These are phyloP conservation scores for Scenedesmus sp. DNA, from an alignment of 163 green algal genomes.

Conservation along the genomic window DNA sequence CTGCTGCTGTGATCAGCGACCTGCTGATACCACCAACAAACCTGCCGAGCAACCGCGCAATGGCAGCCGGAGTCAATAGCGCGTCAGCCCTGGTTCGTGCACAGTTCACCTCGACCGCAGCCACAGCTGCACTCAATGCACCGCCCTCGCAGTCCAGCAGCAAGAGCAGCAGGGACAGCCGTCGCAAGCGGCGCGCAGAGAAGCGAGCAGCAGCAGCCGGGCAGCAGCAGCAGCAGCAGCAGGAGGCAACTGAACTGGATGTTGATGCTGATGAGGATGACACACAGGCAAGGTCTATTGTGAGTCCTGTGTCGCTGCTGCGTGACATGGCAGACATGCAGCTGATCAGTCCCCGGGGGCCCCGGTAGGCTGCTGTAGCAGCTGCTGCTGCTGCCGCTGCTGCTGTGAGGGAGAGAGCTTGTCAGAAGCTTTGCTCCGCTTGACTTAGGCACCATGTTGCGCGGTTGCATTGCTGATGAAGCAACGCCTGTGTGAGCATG, in stretches of 20 bases:
- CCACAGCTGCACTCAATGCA: background rate
- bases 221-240: background rate
- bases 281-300: background rate
- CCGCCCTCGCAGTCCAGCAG: background rate
- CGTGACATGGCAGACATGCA: background rate
- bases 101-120: background rate
- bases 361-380: background rate
- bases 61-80: background rate
- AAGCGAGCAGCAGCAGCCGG: background rate
- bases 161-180: background rate
- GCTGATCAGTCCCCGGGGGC: background rate
- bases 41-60: slow-evolving; percentile 1
- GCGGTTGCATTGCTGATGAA: background rate
- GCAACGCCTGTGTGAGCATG: background rate
- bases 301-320: background rate
- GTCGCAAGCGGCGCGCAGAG: background rate
- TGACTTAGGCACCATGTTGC: no score
- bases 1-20: slow-evolving; percentile 10
- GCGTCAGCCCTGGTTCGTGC: background rate
- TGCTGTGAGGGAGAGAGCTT: background rate
- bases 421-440: no score
- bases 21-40: slow-evolving; percentile 29
- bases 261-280: background rate
- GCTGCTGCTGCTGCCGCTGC: background rate
- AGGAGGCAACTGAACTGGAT: background rate